Conservation (phyloP, 164 flowering plant genomes). For the Liriodendron chinense region DNA sequence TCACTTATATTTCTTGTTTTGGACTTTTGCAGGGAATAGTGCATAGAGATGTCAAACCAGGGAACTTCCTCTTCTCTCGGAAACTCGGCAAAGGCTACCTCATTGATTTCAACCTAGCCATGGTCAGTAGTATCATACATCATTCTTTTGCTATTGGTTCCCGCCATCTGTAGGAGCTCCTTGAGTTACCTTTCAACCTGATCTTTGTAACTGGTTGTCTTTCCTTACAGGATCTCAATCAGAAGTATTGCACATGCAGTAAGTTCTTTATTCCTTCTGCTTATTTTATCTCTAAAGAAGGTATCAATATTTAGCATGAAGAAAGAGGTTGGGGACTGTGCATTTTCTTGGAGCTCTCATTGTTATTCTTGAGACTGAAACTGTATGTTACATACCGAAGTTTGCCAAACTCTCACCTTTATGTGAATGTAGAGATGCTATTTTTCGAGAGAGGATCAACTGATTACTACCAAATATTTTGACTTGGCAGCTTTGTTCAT, state of each 20-base stretch:
- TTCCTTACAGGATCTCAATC: conserved; percentile 62
- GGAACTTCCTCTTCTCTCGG: conserved; percentile 87
- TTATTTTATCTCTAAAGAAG: not conserved
- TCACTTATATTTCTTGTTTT: conserved; percentile 1
- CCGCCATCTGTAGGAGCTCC: not conserved
- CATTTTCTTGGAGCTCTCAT: no score
- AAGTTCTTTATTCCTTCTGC: conserved; percentile 26
- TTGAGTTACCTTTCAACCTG: conserved; percentile 1
- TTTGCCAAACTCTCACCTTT: no score
- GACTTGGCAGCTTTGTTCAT: no score
- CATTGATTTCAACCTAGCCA: conserved; percentile 93
- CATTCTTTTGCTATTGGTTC: conserved; percentile 7
- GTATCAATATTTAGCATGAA: not conserved
- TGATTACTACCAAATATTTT: no score
- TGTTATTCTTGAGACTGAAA: no score
- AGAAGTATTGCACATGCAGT: conserved; percentile 50
- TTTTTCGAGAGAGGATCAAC: no score
- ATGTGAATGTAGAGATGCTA: no score
- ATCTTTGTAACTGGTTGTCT: conserved; percentile 3
- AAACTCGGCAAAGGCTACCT: conserved; percentile 74
- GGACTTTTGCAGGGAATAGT: conserved; percentile 59
- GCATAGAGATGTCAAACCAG: conserved; percentile 98
- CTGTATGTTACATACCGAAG: no score
- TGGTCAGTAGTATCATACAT: conserved; percentile 48
- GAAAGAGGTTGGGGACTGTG: no score